Evolutionary conservation across 148 eudicot genomes (phyloP).

Genomic region (Fagopyrum homotropicum): DNA sequence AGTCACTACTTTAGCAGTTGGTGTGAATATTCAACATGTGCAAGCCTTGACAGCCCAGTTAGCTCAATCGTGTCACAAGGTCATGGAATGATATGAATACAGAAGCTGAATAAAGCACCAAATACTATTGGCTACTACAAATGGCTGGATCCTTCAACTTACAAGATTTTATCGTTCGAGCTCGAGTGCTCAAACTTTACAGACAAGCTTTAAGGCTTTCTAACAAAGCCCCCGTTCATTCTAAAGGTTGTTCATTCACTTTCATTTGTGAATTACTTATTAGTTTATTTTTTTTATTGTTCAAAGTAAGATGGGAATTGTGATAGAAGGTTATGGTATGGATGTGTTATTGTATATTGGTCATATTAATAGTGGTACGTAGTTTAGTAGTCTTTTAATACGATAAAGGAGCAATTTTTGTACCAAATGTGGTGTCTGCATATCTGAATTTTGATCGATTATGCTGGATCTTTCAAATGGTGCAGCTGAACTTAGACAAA

Average conservation of each 20-base stretch:
- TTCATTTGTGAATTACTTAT: background rate
- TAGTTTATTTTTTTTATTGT: background rate
- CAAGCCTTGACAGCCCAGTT: too few relatives aligned
- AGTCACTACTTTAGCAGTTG: too few relatives aligned
- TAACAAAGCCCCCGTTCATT: constrained; percentile 64
- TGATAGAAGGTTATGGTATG: background rate
- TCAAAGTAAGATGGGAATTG: too few relatives aligned
- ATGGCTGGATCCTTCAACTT: constrained; percentile 62
- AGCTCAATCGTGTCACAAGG: too few relatives aligned
- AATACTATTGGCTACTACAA: background rate
- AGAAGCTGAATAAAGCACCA: background rate
- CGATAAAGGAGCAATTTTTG: background rate
- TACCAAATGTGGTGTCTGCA: background rate
- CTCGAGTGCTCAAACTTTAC: constrained; percentile 80
- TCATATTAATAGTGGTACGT: background rate
- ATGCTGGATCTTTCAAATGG: constrained; percentile 5
- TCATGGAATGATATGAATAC: background rate
- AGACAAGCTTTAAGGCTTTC: constrained; percentile 72
- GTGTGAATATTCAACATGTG: background rate
- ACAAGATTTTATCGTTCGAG: constrained; percentile 74
- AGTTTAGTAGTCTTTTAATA: background rate
- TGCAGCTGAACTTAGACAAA: constrained; percentile 60
- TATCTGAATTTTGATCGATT: background rate
- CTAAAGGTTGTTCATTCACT: constrained; percentile 41
- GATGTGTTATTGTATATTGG: background rate